Evolutionary conservation across 495 filamentous ascomycete genomes (phyloP).

Genomic region (Neurospora sp.): DNA sequence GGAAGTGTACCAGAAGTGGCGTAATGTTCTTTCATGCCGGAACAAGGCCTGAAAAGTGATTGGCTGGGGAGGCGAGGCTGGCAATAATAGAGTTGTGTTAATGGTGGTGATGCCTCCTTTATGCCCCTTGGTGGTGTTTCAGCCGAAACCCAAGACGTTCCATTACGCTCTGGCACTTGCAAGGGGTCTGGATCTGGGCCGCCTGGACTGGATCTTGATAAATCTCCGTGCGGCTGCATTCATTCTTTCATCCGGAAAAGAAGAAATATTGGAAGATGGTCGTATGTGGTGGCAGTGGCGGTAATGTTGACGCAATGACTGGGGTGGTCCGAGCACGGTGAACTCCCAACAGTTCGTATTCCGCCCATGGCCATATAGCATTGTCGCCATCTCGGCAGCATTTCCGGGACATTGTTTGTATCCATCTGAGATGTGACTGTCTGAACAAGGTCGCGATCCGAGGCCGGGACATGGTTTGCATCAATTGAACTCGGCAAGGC

Average conservation of each 20-base stretch:
- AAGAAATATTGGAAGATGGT: too few relatives aligned
- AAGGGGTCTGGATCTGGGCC: not conserved
- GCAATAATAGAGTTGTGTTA: conserved; percentile 7
- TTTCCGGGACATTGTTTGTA: not conserved
- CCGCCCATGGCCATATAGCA: not conserved
- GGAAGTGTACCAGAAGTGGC: conserved; percentile 14
- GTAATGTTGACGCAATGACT: too few relatives aligned
- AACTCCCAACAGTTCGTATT: not conserved
- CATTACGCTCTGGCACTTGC: conserved; percentile 10
- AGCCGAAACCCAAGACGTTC: conserved; percentile 26
- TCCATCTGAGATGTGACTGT: not conserved
- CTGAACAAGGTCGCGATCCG: not conserved
- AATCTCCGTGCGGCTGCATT: not conserved
- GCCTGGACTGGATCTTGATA: not conserved
- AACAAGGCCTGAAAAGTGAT: conserved; percentile 3
- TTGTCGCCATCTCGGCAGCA: not conserved
- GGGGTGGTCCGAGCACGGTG: not conserved
- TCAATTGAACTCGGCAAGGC: not conserved
- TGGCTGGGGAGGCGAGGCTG: conserved; percentile 24
- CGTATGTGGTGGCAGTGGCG: too few relatives aligned
- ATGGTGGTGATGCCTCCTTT: conserved; percentile 1
- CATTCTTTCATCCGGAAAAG: not conserved
- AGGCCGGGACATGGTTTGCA: not conserved
- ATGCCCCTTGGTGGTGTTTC: conserved; percentile 25
- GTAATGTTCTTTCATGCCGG: conserved; percentile 17